Percentiles rank a stretch among this genome's conserved stretches.
Evolutionary conservation across 208 protist genomes (phyloP).

Genomic region (Leishmania martiniquensis): DNA sequence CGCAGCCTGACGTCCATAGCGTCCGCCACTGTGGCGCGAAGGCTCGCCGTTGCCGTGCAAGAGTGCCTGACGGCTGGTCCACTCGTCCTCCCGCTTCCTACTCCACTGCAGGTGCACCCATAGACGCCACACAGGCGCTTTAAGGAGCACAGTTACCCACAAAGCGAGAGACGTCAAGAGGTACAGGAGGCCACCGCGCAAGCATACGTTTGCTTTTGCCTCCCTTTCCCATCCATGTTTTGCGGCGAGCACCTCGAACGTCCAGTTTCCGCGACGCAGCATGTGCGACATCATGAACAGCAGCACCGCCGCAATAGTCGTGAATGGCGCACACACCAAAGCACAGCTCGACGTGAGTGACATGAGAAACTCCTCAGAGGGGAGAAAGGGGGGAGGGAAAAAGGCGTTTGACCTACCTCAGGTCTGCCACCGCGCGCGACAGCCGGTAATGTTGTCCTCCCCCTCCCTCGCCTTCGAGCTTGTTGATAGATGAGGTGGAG

Average conservation of each 20-base stretch:
- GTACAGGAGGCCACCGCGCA: slow-evolving; percentile 58
- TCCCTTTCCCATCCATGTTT: slow-evolving; percentile 61
- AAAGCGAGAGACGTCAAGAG: slow-evolving; percentile 39
- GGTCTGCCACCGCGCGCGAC: background rate
- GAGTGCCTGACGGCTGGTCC: slow-evolving; percentile 4
- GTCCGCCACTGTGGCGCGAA: background rate
- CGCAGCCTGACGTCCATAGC: background rate
- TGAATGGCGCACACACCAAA: slow-evolving; percentile 38
- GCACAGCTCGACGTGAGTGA: slow-evolving; percentile 18
- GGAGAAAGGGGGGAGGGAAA: background rate
- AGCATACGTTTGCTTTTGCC: slow-evolving; percentile 55
- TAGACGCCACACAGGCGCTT: slow-evolving; percentile 13
- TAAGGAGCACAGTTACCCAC: slow-evolving; percentile 24
- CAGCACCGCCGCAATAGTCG: slow-evolving; percentile 32
- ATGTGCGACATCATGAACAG: slow-evolving; percentile 43
- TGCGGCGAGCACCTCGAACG: slow-evolving; percentile 66
- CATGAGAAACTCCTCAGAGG: background rate
- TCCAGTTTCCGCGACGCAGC: slow-evolving; percentile 53
- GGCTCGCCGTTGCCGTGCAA: background rate
- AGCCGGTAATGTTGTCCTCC: background rate
- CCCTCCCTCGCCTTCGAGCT: background rate
- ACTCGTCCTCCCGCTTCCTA: slow-evolving; percentile 4
- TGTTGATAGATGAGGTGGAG: background rate
- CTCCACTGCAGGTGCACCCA: slow-evolving; percentile 21
- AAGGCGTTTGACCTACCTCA: background rate